Conservation (phyloP, 441 rosid species). For the Mallotus japonicus region DNA sequence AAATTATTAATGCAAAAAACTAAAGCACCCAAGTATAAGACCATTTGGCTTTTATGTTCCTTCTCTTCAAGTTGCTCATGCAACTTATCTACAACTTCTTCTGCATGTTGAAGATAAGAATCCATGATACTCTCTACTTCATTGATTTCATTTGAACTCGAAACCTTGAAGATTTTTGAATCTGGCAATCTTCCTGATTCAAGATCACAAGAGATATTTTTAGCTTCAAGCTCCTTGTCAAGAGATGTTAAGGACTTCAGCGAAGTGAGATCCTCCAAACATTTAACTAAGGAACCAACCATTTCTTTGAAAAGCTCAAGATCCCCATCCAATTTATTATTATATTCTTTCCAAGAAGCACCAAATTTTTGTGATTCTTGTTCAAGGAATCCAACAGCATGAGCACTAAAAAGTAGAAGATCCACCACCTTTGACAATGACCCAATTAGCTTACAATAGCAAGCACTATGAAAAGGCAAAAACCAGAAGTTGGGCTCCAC, state of each 20-base stretch:
- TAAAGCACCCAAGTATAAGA: constrained; percentile 54
- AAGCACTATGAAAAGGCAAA: constrained; percentile 55
- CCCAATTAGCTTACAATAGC: constrained; percentile 51
- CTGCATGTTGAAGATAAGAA: constrained; percentile 48
- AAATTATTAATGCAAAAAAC: constrained; percentile 62
- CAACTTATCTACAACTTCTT: constrained; percentile 45
- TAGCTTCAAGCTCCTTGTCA: constrained; percentile 43
- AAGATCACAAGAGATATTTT: constrained; percentile 36
- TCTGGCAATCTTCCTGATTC: constrained; percentile 53
- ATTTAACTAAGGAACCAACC: constrained; percentile 43
- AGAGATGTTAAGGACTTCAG: constrained; percentile 44
- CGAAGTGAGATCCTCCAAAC: constrained; percentile 43
- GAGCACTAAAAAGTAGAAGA: constrained; percentile 49
- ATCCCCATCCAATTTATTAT: constrained; percentile 42
- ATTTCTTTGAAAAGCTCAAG: constrained; percentile 44
- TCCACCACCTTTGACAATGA: constrained; percentile 62
- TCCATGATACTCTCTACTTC: constrained; percentile 34
- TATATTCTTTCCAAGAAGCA: constrained; percentile 30
- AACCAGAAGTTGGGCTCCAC: constrained; percentile 87
- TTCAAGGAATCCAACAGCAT: constrained; percentile 44
- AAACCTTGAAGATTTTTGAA: constrained; percentile 25
- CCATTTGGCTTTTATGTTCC: constrained; percentile 46
- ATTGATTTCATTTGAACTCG: constrained; percentile 29
- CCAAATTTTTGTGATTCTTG: constrained; percentile 36
- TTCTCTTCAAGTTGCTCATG: constrained; percentile 21